These are phyloP conservation scores for Penicillium salamii DNA, from an alignment of 495 filamentous ascomycete genomes.

Conservation along the genomic window DNA sequence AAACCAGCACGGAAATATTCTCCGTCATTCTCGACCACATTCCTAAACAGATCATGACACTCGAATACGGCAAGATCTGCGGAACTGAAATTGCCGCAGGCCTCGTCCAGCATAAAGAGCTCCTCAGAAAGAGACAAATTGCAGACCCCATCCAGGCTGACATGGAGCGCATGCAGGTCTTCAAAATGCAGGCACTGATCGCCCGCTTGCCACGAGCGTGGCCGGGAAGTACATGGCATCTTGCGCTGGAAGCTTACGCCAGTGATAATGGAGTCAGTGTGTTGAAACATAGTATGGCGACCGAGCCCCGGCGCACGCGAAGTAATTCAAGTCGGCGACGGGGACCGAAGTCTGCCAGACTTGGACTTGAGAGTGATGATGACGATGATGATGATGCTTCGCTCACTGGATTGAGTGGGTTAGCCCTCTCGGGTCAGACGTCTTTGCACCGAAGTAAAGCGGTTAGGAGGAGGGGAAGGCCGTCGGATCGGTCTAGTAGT, in stretches of 20 bases:
- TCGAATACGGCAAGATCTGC: slow-evolving; percentile 1
- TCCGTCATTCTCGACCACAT: neutral
- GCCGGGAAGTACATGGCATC: neutral
- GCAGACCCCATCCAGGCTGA: neutral
- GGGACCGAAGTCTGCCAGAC: neutral
- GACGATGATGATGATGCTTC: too few species aligned
- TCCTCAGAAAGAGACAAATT: neutral
- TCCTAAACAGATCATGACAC: neutral
- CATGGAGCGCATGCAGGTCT: neutral
- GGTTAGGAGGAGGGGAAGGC: neutral
- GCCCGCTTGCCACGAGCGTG: neutral
- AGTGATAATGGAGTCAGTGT: neutral
- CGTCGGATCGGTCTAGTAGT: neutral
- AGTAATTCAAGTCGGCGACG: neutral
- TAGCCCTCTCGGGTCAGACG: too few species aligned
- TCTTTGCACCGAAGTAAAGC: neutral
- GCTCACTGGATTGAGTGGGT: too few species aligned
- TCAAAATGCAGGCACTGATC: slow-evolving; percentile 1
- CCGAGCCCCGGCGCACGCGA: neutral
- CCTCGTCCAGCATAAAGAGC: neutral
- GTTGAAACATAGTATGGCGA: neutral
- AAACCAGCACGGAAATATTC: neutral
- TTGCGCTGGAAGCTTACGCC: neutral
- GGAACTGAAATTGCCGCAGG: slow-evolving; percentile 2
- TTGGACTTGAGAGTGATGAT: too few species aligned